These are phyloP conservation scores for Scutellospora calospora DNA, from an alignment of 371 early-diverging fungal genomes.

Conservation along the genomic window DNA sequence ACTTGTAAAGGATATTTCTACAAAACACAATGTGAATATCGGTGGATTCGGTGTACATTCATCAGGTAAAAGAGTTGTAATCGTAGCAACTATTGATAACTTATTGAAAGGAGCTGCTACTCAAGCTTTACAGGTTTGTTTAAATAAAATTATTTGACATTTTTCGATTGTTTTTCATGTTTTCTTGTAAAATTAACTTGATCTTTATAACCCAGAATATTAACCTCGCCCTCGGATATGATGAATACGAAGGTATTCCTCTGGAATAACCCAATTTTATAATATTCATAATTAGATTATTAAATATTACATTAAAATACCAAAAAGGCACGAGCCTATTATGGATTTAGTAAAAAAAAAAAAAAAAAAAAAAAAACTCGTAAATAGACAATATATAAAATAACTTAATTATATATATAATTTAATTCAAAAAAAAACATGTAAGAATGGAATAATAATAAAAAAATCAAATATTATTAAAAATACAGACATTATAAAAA, in stretches of 20 bases:
- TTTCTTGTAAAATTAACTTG: background rate
- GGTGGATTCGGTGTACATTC: constrained; percentile 92
- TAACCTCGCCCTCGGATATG: constrained; percentile 38
- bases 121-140: constrained; percentile 85
- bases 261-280: constrained; percentile 30
- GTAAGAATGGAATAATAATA: too few species aligned
- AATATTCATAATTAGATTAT: too few species aligned
- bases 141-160: background rate
- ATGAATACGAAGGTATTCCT: constrained; percentile 42
- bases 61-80: constrained; percentile 82
- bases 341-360: too few species aligned
- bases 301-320: too few species aligned
- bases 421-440: too few species aligned
- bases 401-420: too few species aligned
- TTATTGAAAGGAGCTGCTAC: constrained; percentile 97
- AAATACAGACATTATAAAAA: too few species aligned
- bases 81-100: constrained; percentile 96
- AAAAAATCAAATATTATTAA: too few species aligned
- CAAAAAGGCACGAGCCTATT: too few species aligned
- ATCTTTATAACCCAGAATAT: constrained; percentile 30
- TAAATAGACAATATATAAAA: too few species aligned
- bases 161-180: background rate
- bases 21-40: constrained; percentile 85
- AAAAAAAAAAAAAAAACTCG: too few species aligned
- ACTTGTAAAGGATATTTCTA: constrained; percentile 86